phyloP scores from a whole-genome alignment of 2,329 filamentous ascomycete species.

The Colletotrichum ledebouriae region DNA sequence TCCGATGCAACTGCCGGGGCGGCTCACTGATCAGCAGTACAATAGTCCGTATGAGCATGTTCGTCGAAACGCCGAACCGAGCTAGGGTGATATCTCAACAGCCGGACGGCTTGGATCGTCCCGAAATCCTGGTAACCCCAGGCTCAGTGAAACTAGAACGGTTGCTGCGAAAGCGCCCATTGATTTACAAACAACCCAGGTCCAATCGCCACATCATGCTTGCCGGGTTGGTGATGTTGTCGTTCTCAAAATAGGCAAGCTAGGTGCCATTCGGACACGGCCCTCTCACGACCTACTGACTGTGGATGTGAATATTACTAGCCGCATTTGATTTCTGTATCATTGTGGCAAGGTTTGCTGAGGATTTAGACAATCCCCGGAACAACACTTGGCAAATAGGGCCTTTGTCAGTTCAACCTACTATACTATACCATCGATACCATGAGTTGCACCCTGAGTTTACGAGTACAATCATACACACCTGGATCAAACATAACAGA shows the following conservation, averaged over 20 bases:
- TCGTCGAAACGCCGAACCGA: conserved; percentile 16
- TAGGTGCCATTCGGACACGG: neutral
- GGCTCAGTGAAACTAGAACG: conserved; percentile 9
- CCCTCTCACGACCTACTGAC: too few relatives aligned
- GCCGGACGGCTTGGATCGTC: neutral
- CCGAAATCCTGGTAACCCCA: conserved; percentile 10
- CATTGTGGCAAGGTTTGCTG: too few relatives aligned
- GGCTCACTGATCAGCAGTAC: conserved; percentile 11
- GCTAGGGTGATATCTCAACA: conserved; percentile 1
- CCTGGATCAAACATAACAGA: too few relatives aligned
- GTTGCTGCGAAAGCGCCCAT: neutral
- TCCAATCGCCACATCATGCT: neutral
- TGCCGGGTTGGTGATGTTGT: neutral
- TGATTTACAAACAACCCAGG: neutral
- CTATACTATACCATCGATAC: too few relatives aligned
- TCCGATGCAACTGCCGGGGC: neutral
- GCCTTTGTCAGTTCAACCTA: too few relatives aligned
- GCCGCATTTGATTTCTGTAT: too few relatives aligned
- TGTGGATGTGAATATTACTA: too few relatives aligned
- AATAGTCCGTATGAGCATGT: neutral
- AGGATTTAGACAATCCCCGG: too few relatives aligned
- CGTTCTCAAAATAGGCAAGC: conserved; percentile 14
- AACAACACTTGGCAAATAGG: too few relatives aligned
- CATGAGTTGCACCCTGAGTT: too few relatives aligned
- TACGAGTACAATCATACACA: too few relatives aligned